phyloP scores from a whole-genome alignment of 306 rosid species.

The Ormosia semicastrata region DNA sequence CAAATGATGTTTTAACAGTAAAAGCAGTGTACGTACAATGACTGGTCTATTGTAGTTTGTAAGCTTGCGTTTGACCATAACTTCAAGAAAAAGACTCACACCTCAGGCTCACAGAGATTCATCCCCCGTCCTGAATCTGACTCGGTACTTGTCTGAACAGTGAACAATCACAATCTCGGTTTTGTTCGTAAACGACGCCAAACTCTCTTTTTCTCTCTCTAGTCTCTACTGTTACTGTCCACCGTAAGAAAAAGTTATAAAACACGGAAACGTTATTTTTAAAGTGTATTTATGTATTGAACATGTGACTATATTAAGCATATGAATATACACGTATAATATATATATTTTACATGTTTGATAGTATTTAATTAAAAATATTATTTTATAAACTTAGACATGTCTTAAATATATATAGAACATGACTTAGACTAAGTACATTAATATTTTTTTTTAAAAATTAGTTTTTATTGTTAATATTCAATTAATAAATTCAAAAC shows the following conservation, averaged over 20 bases:
- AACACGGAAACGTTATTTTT: too few relatives aligned
- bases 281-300: too few relatives aligned
- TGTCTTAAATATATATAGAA: too few relatives aligned
- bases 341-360: too few relatives aligned
- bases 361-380: too few relatives aligned
- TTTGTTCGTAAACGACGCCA: slow-evolving; percentile 34
- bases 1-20: slow-evolving; percentile 7
- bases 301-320: too few relatives aligned
- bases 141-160: slow-evolving; percentile 19
- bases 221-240: not conserved
- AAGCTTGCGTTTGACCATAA: slow-evolving; percentile 36
- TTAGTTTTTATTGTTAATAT: too few relatives aligned
- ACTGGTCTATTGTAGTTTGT: slow-evolving; percentile 29
- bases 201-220: not conserved
- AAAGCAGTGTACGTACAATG: slow-evolving; percentile 28
- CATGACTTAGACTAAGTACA: too few relatives aligned
- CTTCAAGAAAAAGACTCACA: slow-evolving; percentile 5
- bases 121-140: not conserved
- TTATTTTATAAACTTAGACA: too few relatives aligned
- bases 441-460: too few relatives aligned
- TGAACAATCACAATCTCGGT: slow-evolving; percentile 37
- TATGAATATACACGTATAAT: too few relatives aligned
- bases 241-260: not conserved
- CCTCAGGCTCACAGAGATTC: slow-evolving; percentile 15
- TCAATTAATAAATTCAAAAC: too few relatives aligned